Percentiles rank a stretch among this genome's conserved stretches.
These are phyloP conservation scores for Quercus lobata DNA, from an alignment of 331 rosid genomes.

Conservation along the genomic window DNA sequence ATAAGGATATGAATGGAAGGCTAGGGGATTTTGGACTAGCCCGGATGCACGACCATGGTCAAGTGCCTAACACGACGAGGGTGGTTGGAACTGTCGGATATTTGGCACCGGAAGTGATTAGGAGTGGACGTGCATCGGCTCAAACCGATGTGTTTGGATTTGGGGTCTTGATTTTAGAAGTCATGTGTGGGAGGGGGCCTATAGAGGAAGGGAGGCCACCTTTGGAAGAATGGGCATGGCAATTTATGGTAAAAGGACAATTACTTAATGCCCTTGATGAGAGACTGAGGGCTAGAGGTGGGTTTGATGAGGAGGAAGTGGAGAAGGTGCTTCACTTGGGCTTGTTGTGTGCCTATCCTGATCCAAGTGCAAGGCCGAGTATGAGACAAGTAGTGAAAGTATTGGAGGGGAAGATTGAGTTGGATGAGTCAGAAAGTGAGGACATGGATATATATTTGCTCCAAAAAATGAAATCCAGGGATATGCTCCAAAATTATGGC, in stretches of 20 bases:
- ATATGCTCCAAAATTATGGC: slow-evolving; percentile 21
- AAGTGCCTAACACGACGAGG: slow-evolving; percentile 51
- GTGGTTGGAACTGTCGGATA: slow-evolving; percentile 83
- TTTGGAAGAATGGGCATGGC: slow-evolving; percentile 62
- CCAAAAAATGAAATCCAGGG: slow-evolving; percentile 38
- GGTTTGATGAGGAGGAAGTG: slow-evolving; percentile 38
- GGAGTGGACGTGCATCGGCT: slow-evolving; percentile 55
- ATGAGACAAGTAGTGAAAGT: slow-evolving; percentile 74
- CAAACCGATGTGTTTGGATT: slow-evolving; percentile 68
- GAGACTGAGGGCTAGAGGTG: slow-evolving; percentile 40
- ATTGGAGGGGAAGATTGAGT: slow-evolving; percentile 51
- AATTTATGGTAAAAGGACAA: slow-evolving; percentile 45
- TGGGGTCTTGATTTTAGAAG: slow-evolving; percentile 70
- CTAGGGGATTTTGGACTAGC: slow-evolving; percentile 84
- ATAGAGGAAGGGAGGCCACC: slow-evolving; percentile 65
- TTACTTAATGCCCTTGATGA: slow-evolving; percentile 51
- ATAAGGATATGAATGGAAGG: slow-evolving; percentile 73
- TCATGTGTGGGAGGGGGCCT: slow-evolving; percentile 82
- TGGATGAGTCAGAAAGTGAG: slow-evolving; percentile 42
- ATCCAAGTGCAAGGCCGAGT: slow-evolving; percentile 60
- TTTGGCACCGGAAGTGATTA: slow-evolving; percentile 74
- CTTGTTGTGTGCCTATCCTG: slow-evolving; percentile 63
- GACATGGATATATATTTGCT: slow-evolving; percentile 50
- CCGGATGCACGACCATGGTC: slow-evolving; percentile 54
- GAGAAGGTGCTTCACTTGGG: slow-evolving; percentile 70